Conservation (phyloP, 2,329 filamentous ascomycete genomes). For the Bipolaris bicolor region DNA sequence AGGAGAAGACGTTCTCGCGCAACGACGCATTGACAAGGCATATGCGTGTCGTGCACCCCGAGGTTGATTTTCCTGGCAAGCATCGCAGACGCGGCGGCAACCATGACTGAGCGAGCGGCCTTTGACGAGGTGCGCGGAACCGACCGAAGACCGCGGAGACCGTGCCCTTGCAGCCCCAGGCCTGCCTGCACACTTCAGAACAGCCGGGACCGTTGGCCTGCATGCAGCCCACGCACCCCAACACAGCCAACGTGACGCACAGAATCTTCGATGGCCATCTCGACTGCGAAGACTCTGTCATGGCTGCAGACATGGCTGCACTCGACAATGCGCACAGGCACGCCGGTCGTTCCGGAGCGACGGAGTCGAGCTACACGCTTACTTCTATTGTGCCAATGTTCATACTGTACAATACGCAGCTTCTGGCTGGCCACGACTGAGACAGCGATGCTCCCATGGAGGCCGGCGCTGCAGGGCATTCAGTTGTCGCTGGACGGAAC, state of each 20-base stretch:
- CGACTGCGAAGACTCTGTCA: constrained; percentile 6
- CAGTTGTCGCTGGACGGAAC: constrained; percentile 24
- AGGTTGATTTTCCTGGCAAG: constrained; percentile 81
- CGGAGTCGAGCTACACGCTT: constrained; percentile 2
- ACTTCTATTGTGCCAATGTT: constrained; percentile 1
- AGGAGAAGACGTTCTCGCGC: constrained; percentile 96
- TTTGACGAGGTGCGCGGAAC: constrained; percentile 14
- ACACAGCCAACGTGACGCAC: constrained; percentile 13
- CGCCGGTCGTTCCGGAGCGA: neutral
- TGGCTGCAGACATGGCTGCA: neutral
- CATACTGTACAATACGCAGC: no score
- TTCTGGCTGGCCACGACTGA: neutral
- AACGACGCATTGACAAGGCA: constrained; percentile 94
- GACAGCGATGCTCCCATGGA: neutral
- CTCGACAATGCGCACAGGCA: no score
- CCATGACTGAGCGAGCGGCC: constrained; percentile 36
- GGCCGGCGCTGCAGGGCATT: constrained; percentile 7
- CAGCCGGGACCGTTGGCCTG: constrained; percentile 23
- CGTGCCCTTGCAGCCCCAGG: constrained; percentile 9
- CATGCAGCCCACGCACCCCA: constrained; percentile 15
- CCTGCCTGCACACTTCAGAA: constrained; percentile 30
- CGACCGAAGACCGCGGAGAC: constrained; percentile 24
- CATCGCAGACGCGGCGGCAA: constrained; percentile 52
- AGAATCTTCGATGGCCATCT: neutral
- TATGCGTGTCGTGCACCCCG: constrained; percentile 91